These are phyloP conservation scores for Hygrophorus russula DNA, from an alignment of 768 basidiomycete genomes.

Conservation along the genomic window DNA sequence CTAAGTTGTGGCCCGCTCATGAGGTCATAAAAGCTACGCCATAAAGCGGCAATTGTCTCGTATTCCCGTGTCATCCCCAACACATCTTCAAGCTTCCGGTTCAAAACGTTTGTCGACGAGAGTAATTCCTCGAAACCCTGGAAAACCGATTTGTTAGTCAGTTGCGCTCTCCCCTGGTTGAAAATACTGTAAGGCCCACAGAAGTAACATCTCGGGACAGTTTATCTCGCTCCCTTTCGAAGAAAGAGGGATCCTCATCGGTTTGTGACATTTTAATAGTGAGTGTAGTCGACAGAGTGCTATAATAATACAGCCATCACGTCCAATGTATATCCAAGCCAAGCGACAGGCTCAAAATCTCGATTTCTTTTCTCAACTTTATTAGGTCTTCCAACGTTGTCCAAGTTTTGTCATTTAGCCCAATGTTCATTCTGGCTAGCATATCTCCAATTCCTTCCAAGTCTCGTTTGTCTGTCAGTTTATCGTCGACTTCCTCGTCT, in stretches of 20 bases:
- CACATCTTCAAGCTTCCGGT: slow-evolving; percentile 88
- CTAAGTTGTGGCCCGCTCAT: slow-evolving; percentile 47
- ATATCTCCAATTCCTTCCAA: slow-evolving; percentile 28
- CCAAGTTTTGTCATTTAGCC: slow-evolving; percentile 25
- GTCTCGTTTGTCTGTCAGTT: slow-evolving; percentile 32
- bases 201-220: slow-evolving; percentile 64
- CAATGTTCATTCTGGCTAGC: slow-evolving; percentile 34
- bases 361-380: slow-evolving; percentile 25
- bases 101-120: slow-evolving; percentile 73
- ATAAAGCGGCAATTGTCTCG: slow-evolving; percentile 75
- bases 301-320: slow-evolving; percentile 6
- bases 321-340: slow-evolving; percentile 18
- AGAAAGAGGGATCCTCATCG: slow-evolving; percentile 50
- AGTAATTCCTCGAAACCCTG: slow-evolving; percentile 86
- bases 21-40: slow-evolving; percentile 70
- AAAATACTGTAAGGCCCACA: slow-evolving; percentile 27
- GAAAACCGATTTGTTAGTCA: background rate
- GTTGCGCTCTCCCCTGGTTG: background rate
- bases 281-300: too few relatives aligned
- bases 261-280: background rate
- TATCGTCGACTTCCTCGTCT: slow-evolving; percentile 27
- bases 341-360: slow-evolving; percentile 18
- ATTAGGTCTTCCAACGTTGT: slow-evolving; percentile 30
- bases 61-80: slow-evolving; percentile 89
- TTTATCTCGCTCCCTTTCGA: slow-evolving; percentile 70